phyloP scores from a whole-genome alignment of 2,329 filamentous ascomycete genomes.

The Blumeria hordei region DNA sequence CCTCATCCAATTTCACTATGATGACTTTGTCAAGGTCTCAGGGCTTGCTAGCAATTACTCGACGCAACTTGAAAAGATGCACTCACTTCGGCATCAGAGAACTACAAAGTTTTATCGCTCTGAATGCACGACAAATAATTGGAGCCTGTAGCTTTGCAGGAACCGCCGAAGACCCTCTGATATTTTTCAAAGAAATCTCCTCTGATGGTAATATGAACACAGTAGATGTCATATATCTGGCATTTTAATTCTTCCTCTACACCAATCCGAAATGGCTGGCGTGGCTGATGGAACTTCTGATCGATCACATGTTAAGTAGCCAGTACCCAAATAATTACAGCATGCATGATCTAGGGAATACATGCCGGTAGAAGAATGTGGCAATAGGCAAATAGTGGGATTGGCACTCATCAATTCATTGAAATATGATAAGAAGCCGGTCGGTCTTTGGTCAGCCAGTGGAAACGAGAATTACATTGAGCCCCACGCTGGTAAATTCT shows the following conservation, averaged over 20 bases:
- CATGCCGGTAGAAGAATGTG: conserved; percentile 43
- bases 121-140: conserved; percentile 58
- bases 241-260: conserved; percentile 70
- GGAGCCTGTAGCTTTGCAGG: conserved; percentile 56
- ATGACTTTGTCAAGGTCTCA: conserved; percentile 41
- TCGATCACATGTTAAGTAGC: conserved; percentile 61
- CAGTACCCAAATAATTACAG: conserved; percentile 66
- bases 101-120: conserved; percentile 51
- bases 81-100: conserved; percentile 45
- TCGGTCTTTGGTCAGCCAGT: conserved; percentile 31
- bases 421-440: conserved; percentile 31
- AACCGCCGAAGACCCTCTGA: conserved; percentile 42
- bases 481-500: conserved; percentile 9
- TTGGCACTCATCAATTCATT: conserved; percentile 55
- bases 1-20: conserved; percentile 53
- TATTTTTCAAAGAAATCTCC: conserved; percentile 71
- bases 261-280: conserved; percentile 62
- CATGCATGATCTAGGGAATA: conserved; percentile 55
- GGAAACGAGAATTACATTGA: conserved; percentile 12
- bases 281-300: conserved; percentile 53
- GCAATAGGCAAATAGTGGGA: conserved; percentile 47
- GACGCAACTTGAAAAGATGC: conserved; percentile 43
- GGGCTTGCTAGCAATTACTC: conserved; percentile 50
- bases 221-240: conserved; percentile 68
- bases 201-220: conserved; percentile 71